Evolutionary conservation across 805 yeast genomes (phyloP).

Genomic region (Saccharomycopsis amapae): DNA sequence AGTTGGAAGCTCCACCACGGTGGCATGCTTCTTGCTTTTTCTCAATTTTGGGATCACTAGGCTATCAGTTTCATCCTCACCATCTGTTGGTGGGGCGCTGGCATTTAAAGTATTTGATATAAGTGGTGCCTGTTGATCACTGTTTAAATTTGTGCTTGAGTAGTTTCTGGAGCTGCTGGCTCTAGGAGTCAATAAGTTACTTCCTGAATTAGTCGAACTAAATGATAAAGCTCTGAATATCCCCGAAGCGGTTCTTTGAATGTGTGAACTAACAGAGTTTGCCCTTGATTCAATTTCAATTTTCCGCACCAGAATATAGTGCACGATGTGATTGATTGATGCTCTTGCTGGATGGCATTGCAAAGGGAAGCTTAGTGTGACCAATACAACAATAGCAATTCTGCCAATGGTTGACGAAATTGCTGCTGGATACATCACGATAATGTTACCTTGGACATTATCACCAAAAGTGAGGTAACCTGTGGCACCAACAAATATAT

Average conservation of each 20-base stretch:
- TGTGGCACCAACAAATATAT: slow-evolving; percentile 64
- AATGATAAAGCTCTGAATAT: slow-evolving; percentile 18
- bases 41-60: background rate
- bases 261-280: slow-evolving; percentile 13
- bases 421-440: slow-evolving; percentile 64
- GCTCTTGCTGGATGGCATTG: slow-evolving; percentile 89
- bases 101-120: background rate
- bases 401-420: slow-evolving; percentile 71
- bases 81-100: slow-evolving; percentile 6
- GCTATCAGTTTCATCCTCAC: slow-evolving; percentile 9
- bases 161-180: background rate
- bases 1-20: slow-evolving; percentile 15
- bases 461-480: slow-evolving; percentile 89
- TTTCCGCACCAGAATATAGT: slow-evolving; percentile 32
- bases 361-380: slow-evolving; percentile 77
- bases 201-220: slow-evolving; percentile 6
- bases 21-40: background rate
- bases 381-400: slow-evolving; percentile 71
- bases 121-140: slow-evolving; percentile 3
- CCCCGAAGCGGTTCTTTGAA: slow-evolving; percentile 15
- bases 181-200: background rate
- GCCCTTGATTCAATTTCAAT: slow-evolving; percentile 22
- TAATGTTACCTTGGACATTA: slow-evolving; percentile 69
- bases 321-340: slow-evolving; percentile 66
- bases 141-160: background rate